Base-by-base conservation (phyloP, 139 green algal species). In the Chlamydomonas sphaeroides region DNA sequence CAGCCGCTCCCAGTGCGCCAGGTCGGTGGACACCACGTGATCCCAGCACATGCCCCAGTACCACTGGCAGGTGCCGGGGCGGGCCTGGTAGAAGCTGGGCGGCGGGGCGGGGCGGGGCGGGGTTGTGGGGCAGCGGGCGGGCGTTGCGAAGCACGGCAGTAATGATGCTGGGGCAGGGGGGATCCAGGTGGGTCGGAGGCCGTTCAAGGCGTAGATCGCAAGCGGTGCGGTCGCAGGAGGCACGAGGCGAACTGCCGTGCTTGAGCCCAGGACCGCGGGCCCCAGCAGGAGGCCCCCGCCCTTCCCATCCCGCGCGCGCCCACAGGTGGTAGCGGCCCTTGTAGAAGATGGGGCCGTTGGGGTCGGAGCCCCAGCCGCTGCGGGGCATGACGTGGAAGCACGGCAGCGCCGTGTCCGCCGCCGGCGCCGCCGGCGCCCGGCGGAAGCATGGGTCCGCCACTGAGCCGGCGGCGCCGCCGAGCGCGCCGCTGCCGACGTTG, bases 1-100 rank as follows among this genome's bases (percentile, higher is more conserved):
- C 68, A 95, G 73, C 67, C 95, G 90, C 68, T 90, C 69, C 95
- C 95, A 98, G 71, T 84, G 84, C 15, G 95, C 92, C 49, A 97
- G 84, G 66, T 95, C 92, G 38, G 90, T 70, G 77, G 87, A 94
- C 30, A 94, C 89, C 1, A 89, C 89, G 76, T 98, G 95, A 53
- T 95, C 94, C 95, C 95, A 98, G 11, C 94, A 87, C 39, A 98
- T 88, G 65, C 95, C 95, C 83, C 93, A 97, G 35, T 94, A 86
- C 94, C 94, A 97, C 65, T 96, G 91, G 81, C 90, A 93, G 20
- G 86, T 90, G 68, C 92, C 63, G 17, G 78, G 57, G 26, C 93
- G 84, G 59, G 96, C 91, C 86, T 98, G 94, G 73, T 74, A 88
- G 78, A 84, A 86, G 2, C 91, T 94, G 78, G 11, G 30, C 23